A percentile compares a stretch with the other conserved stretches of the same genome.
These are phyloP conservation scores for Toxicodendron radicans DNA, from an alignment of 345 rosid species.

Conservation along the genomic window DNA sequence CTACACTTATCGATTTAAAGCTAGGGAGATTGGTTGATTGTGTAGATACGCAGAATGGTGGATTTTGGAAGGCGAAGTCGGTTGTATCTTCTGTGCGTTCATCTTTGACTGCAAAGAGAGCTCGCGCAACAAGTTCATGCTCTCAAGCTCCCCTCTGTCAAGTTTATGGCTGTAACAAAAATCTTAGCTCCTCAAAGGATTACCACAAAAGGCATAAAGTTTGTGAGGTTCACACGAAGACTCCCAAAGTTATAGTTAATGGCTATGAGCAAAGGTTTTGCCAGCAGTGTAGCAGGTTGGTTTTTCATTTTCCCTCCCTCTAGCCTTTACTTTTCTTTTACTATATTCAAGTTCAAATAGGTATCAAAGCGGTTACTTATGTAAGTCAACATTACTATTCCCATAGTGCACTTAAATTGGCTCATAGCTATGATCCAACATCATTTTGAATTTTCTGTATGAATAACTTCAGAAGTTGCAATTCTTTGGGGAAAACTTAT, in stretches of 20 bases:
- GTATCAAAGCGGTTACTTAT: not conserved
- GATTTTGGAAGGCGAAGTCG: slow-evolving; percentile 23
- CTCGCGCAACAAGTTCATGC: slow-evolving; percentile 24
- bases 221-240: slow-evolving; percentile 59
- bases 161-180: slow-evolving; percentile 57
- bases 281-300: slow-evolving; percentile 67
- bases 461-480: not conserved
- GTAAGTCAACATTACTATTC: not conserved
- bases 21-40: slow-evolving; percentile 38
- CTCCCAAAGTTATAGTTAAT: slow-evolving; percentile 52
- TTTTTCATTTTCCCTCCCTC: not conserved
- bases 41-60: slow-evolving; percentile 20
- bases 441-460: not conserved
- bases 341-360: not conserved
- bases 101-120: slow-evolving; percentile 27
- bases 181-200: slow-evolving; percentile 55
- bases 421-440: not conserved
- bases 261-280: slow-evolving; percentile 61
- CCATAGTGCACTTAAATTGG: not conserved
- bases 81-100: slow-evolving; percentile 16
- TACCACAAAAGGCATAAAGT: slow-evolving; percentile 62
- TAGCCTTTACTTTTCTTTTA: not conserved
- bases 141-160: slow-evolving; percentile 42
- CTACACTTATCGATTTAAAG: slow-evolving; percentile 37
- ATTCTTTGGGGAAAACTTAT: not conserved